These are phyloP conservation scores for Neurospora sp. DNA, from an alignment of 495 filamentous ascomycete genomes.

Conservation along the genomic window DNA sequence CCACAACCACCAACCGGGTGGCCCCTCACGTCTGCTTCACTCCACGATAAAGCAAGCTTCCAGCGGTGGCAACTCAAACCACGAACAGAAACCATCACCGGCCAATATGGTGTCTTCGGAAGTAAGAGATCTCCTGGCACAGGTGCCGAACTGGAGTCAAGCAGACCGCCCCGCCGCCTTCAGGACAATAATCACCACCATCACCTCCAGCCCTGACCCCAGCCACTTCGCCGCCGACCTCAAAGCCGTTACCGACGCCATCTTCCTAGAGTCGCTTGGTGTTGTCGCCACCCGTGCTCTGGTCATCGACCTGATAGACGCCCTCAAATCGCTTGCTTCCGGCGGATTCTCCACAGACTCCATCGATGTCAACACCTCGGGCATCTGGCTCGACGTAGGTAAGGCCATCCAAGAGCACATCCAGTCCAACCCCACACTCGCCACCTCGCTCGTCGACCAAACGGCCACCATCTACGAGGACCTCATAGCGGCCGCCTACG, in stretches of 20 bases:
- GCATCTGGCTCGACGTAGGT: slow-evolving; percentile 60
- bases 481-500: slow-evolving; percentile 73
- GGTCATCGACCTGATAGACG: slow-evolving; percentile 53
- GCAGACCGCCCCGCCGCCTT: slow-evolving; percentile 44
- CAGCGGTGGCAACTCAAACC: neutral
- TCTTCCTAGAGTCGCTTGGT: slow-evolving; percentile 59
- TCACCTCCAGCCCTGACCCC: slow-evolving; percentile 46
- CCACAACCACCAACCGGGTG: neutral
- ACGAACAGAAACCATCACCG: neutral
- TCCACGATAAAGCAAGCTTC: neutral
- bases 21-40: neutral
- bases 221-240: slow-evolving; percentile 53
- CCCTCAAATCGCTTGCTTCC: slow-evolving; percentile 40
- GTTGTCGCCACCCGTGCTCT: slow-evolving; percentile 66
- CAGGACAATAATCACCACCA: slow-evolving; percentile 53
- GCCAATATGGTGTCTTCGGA: slow-evolving; percentile 17
- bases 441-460: slow-evolving; percentile 71
- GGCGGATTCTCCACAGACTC: neutral
- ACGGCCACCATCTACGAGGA: slow-evolving; percentile 64
- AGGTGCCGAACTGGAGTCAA: slow-evolving; percentile 42
- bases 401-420: slow-evolving; percentile 57
- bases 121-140: slow-evolving; percentile 41
- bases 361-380: slow-evolving; percentile 9
- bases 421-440: slow-evolving; percentile 31
- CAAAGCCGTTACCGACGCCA: slow-evolving; percentile 54